These are phyloP conservation scores for Alternaria brassicicola DNA, from an alignment of 2,329 filamentous ascomycete genomes.

Conservation along the genomic window DNA sequence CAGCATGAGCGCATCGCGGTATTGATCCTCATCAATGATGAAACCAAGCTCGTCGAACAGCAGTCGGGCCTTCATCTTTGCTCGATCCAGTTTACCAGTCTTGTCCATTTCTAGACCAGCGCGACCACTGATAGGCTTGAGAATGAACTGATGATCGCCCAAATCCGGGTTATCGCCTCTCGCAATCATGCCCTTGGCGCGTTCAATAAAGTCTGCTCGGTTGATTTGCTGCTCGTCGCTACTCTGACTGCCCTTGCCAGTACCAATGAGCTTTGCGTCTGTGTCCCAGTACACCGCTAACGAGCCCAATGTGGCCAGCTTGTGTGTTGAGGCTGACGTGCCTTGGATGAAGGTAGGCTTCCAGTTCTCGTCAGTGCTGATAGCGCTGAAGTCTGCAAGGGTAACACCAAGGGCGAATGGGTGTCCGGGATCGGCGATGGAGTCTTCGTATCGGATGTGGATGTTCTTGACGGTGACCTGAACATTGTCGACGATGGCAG, in stretches of 20 bases:
- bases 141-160: constrained; percentile 82
- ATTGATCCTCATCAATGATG: constrained; percentile 96
- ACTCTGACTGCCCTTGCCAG: constrained; percentile 73
- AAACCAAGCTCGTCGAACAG: constrained; percentile 98
- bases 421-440: constrained; percentile 91
- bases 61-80: constrained; percentile 88
- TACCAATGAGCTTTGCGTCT: constrained; percentile 81
- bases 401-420: constrained; percentile 93
- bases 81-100: constrained; percentile 75
- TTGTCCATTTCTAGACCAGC: constrained; percentile 96
- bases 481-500: constrained; percentile 97
- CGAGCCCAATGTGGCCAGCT: constrained; percentile 87
- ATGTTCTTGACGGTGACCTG: constrained; percentile 99
- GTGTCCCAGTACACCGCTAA: constrained; percentile 98
- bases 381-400: constrained; percentile 92
- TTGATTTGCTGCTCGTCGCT: constrained; percentile 65
- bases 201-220: constrained; percentile 77
- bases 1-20: constrained; percentile 96
- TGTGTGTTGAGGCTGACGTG: constrained; percentile 82
- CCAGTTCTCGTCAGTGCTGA: constrained; percentile 96
- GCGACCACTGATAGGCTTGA: constrained; percentile 93
- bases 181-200: constrained; percentile 81
- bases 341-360: constrained; percentile 94
- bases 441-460: constrained; percentile 97
- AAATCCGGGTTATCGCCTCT: constrained; percentile 64